Evolutionary conservation across 331 rosid species (phyloP).

Genomic region (Spiraea crenata): DNA sequence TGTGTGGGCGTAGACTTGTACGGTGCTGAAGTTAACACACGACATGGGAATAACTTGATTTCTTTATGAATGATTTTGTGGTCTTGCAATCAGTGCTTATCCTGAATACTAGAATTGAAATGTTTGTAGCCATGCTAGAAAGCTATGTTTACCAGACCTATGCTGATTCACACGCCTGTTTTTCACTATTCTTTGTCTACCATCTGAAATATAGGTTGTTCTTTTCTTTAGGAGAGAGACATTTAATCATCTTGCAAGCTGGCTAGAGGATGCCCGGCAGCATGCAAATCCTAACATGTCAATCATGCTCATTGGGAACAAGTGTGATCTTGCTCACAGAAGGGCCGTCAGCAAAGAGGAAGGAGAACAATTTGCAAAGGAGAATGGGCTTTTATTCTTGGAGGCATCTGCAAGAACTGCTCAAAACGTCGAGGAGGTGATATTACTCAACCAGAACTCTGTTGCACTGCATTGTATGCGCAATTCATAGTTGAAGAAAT

Average conservation of each 20-base stretch:
- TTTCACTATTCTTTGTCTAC: not conserved
- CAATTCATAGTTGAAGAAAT: not conserved
- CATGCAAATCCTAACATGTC: slow-evolving; percentile 96
- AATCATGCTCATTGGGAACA: slow-evolving; percentile 87
- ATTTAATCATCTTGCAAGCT: slow-evolving; percentile 92
- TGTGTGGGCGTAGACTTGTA: not conserved
- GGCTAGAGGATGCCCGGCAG: slow-evolving; percentile 98
- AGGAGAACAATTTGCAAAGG: slow-evolving; percentile 94
- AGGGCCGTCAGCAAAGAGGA: slow-evolving; percentile 97
- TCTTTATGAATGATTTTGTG: not conserved
- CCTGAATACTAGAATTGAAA: not conserved
- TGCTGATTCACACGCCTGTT: not conserved
- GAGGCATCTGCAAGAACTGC: slow-evolving; percentile 92
- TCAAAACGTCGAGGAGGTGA: slow-evolving; percentile 91
- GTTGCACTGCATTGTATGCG: not conserved
- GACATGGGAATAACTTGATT: not conserved
- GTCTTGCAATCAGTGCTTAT: too few relatives aligned
- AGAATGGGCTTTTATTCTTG: slow-evolving; percentile 87
- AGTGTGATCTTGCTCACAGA: slow-evolving; percentile 84
- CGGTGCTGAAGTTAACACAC: not conserved
- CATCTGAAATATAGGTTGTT: slow-evolving; percentile 8
- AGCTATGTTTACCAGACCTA: not conserved
- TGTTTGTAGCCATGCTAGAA: not conserved
- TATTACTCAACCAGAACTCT: slow-evolving; percentile 6
- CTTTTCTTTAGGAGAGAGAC: slow-evolving; percentile 81